Conservation (phyloP, 192 early-diverging fungal genomes). For the Coemansia sp. region DNA sequence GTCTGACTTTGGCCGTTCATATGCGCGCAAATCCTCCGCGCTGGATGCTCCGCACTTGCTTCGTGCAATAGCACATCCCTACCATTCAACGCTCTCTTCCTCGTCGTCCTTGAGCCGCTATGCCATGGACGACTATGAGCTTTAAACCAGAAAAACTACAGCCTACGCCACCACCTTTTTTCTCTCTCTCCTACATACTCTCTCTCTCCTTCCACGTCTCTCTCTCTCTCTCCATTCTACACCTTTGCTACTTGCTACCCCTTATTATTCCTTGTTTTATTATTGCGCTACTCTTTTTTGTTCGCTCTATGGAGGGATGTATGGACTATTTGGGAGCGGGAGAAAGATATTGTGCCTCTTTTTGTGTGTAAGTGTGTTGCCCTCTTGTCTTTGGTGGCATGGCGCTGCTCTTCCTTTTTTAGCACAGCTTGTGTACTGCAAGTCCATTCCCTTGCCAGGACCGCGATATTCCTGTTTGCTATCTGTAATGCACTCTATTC, state of each 20-base stretch:
- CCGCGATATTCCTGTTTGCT: neutral
- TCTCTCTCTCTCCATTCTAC: neutral
- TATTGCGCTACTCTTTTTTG: neutral
- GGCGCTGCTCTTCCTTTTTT: constrained; percentile 8
- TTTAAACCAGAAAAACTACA: constrained; percentile 6
- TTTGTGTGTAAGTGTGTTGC: neutral
- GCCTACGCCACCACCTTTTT: neutral
- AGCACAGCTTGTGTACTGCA: constrained; percentile 15
- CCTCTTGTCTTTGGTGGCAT: neutral
- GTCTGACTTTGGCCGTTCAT: constrained; percentile 16
- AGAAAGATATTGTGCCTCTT: neutral
- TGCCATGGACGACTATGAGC: constrained; percentile 41
- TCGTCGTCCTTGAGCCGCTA: constrained; percentile 31
- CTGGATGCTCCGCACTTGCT: constrained; percentile 22
- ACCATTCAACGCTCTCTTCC: constrained; percentile 13
- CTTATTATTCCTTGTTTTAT: constrained; percentile 10
- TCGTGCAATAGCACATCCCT: constrained; percentile 30
- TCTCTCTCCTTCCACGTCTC: neutral
- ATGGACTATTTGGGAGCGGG: constrained; percentile 5
- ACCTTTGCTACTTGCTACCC: neutral
- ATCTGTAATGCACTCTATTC: neutral
- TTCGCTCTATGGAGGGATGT: neutral
- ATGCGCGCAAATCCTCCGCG: constrained; percentile 27
- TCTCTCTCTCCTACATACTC: neutral
- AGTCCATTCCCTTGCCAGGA: neutral